Evolutionary conservation across 768 basidiomycete species (phyloP).

Genomic region (Harrya chromipes): DNA sequence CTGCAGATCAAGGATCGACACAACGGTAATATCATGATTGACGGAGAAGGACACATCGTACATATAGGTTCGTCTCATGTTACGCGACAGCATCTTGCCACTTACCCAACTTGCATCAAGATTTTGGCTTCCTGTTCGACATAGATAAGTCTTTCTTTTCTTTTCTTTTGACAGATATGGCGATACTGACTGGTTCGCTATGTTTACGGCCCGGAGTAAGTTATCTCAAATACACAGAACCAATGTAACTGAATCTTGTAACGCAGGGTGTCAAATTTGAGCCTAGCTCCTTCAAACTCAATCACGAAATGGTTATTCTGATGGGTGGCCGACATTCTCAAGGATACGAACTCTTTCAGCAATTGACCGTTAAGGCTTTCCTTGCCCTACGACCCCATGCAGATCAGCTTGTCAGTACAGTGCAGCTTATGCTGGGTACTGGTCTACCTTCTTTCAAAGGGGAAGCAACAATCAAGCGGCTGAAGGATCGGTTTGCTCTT

Average conservation of each 20-base stretch:
- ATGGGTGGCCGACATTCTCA: constrained; percentile 97
- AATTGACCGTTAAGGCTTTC: constrained; percentile 94
- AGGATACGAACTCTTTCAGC: constrained; percentile 92
- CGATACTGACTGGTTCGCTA: constrained; percentile 27
- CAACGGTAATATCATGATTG: constrained; percentile 99
- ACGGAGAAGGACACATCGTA: constrained; percentile 94
- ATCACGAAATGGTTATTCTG: constrained; percentile 95
- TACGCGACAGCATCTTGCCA: background rate
- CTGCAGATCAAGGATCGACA: constrained; percentile 98
- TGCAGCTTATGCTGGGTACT: constrained; percentile 92
- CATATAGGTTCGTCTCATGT: constrained; percentile 71
- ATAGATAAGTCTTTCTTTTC: constrained; percentile 77
- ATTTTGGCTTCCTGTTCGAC: constrained; percentile 95
- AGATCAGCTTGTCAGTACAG: constrained; percentile 84
- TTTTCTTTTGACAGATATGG: constrained; percentile 7
- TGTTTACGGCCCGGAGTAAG: constrained; percentile 60
- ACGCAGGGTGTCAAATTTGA: constrained; percentile 96
- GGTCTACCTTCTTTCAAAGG: constrained; percentile 97
- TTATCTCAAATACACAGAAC: constrained; percentile 1
- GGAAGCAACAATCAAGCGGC: constrained; percentile 82
- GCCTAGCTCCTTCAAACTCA: constrained; percentile 96
- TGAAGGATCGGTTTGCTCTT: constrained; percentile 84
- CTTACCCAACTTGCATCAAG: constrained; percentile 38
- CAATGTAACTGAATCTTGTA: constrained; percentile 7
- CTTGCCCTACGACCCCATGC: constrained; percentile 93